Conservation (phyloP, 345 rosid species). For the Trapa bicornis region DNA sequence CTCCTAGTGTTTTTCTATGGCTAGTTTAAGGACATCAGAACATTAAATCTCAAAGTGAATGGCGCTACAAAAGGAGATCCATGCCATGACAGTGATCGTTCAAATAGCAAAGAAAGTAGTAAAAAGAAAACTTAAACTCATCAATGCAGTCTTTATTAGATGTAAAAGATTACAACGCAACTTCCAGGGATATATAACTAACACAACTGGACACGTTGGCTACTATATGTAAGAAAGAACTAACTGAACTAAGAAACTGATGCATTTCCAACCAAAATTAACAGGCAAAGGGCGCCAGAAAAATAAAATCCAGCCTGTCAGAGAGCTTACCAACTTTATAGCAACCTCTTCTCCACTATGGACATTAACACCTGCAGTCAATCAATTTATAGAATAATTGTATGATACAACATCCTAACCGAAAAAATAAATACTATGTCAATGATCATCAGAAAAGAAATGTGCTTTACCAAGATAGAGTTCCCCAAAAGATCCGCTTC, state of each 20-base stretch:
- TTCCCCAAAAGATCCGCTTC: conserved; percentile 64
- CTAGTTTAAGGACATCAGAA: not conserved
- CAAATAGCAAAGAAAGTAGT: not conserved
- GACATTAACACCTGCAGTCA: conserved; percentile 43
- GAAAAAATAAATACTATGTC: not conserved
- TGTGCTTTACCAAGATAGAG: conserved; percentile 51
- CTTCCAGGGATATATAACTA: not conserved
- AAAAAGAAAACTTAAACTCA: not conserved
- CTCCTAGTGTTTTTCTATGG: not conserved
- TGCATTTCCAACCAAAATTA: not conserved
- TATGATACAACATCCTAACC: conserved; percentile 7
- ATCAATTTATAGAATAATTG: not conserved
- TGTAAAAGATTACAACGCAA: not conserved
- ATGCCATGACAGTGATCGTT: not conserved
- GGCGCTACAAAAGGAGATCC: not conserved
- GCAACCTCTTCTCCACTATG: conserved; percentile 84
- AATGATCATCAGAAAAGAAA: not conserved
- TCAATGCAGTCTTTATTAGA: not conserved
- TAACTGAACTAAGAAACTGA: not conserved
- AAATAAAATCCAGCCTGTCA: not conserved
- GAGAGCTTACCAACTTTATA: conserved; percentile 63
- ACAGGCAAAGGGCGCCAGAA: not conserved
- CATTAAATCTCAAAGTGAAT: not conserved
- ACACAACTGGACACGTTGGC: not conserved
- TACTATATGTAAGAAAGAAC: not conserved